These are phyloP conservation scores for Hanseniaspora nectarophila DNA, from an alignment of 805 yeast species.

Conservation along the genomic window DNA sequence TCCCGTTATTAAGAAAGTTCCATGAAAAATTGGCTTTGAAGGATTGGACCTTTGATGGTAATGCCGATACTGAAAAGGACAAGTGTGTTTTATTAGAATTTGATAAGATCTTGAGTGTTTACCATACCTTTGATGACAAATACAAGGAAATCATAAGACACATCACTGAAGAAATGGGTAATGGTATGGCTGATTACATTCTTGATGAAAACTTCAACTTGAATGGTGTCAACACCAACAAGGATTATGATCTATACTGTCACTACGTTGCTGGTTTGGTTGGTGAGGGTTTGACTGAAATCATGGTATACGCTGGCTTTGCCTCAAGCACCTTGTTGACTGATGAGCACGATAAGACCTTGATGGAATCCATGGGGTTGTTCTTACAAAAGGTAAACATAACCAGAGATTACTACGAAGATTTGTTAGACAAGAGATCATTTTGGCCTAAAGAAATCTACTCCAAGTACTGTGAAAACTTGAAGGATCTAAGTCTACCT, in stretches of 20 bases:
- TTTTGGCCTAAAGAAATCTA: conserved; percentile 96
- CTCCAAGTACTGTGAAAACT: conserved; percentile 59
- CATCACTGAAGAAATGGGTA: conserved; percentile 79
- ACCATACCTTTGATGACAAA: conserved; percentile 55
- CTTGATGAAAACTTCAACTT: conserved; percentile 63
- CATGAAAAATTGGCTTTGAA: conserved; percentile 46
- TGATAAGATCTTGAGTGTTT: conserved; percentile 55
- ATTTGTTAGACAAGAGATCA: conserved; percentile 77
- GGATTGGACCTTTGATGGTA: conserved; percentile 75
- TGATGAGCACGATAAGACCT: conserved; percentile 37
- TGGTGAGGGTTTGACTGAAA: conserved; percentile 85
- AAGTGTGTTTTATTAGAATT: conserved; percentile 71
- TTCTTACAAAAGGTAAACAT: conserved; percentile 93
- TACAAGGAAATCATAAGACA: conserved; percentile 70
- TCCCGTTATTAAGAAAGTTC: conserved; percentile 63
- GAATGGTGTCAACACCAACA: conserved; percentile 64
- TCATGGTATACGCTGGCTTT: conserved; percentile 65
- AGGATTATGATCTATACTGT: conserved; percentile 84
- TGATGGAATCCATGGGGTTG: conserved; percentile 81
- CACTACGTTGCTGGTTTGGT: conserved; percentile 96
- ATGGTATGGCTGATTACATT: conserved; percentile 94
- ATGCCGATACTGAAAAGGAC: conserved; percentile 68
- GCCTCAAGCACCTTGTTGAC: conserved; percentile 40
- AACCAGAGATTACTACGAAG: conserved; percentile 89
- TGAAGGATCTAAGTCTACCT: conserved; percentile 47